Evolutionary conservation across 2,329 filamentous ascomycete species (phyloP).

Genomic region (Aspergillus piperis): DNA sequence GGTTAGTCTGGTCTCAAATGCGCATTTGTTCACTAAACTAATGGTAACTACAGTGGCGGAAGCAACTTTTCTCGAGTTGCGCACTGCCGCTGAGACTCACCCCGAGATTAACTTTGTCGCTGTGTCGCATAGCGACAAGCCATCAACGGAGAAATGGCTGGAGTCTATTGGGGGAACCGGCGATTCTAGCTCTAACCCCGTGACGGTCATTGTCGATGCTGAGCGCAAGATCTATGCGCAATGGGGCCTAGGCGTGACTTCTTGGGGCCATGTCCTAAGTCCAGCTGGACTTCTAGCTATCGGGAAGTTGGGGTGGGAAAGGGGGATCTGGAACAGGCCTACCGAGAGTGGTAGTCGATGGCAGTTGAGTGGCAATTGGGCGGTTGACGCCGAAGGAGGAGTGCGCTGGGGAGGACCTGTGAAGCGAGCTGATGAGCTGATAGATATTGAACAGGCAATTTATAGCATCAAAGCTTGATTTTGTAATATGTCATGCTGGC

Average conservation of each 20-base stretch:
- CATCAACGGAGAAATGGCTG: background rate
- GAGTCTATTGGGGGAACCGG: background rate
- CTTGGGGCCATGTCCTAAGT: conserved; percentile 1
- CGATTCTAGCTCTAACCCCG: background rate
- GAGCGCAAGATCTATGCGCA: conserved; percentile 2
- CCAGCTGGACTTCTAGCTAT: background rate
- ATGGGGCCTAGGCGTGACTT: conserved; percentile 5
- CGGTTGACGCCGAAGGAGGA: conserved; percentile 16
- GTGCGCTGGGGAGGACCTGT: conserved; percentile 6
- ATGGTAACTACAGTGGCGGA: background rate
- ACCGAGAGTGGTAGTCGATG: conserved; percentile 30
- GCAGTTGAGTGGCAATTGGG: conserved; percentile 24
- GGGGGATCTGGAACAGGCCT: conserved; percentile 24
- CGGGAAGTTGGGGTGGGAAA: conserved; percentile 8
- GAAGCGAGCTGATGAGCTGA: background rate
- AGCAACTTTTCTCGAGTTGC: background rate
- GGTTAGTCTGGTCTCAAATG: background rate
- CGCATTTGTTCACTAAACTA: background rate
- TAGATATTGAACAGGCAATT: background rate
- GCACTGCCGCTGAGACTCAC: background rate
- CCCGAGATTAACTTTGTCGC: background rate
- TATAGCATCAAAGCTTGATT: background rate
- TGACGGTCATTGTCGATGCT: conserved; percentile 2
- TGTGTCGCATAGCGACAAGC: conserved; percentile 3
- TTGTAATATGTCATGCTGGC: no score